Evolutionary conservation across 2,329 filamentous ascomycete genomes (phyloP), one percentile per base, ranked within the genome.

Genomic region (Capronia epimyces): DNA sequence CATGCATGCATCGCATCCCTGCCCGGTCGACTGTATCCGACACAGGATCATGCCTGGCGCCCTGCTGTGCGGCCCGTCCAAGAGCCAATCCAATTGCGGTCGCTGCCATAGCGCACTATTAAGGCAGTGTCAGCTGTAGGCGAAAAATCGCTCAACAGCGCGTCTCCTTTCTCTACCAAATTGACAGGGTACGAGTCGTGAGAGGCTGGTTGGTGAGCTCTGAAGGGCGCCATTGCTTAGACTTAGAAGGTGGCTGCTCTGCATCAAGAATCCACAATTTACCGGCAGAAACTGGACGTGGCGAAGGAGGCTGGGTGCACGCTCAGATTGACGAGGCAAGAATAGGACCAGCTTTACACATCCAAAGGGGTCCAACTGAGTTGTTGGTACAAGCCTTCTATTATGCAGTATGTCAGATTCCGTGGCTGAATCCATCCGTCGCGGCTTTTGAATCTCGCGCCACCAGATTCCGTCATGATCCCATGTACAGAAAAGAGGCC

Each of bases 351-450:
- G 31, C 9, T n/a, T 15, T n/a, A 13, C 31, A 34, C 31, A n/a
- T 8, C 8, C 15, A 20, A 18, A 3, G 6, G 34, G 7, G 7
- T 37, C 20, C 15, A 32, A 18, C 8, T 29, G 27, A 8, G n/a
- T 20, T 56, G 47, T 53, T 56, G 50, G 29, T 56, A 56, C 53
- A 56, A 49, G 47, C 43, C 53, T 50, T 50, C 53, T 56, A 56
- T 56, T 53, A 53, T 56, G 53, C 47, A 49, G 39, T 56, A 43
- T 50, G 50, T 53, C 41, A 50, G 53, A 50, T 50, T 45, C 40
- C 43, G 43, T 42, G 21, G n/a, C 32, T 27, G 43, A 42, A 42
- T 25, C 25, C 43, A 36, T 36, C 25, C 10, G 21, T 7, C 25
- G 16, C 41, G 41, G 25, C 21, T 43, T 34, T n/a, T 36, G 21